A percentile compares a stretch with the other conserved stretches of the same genome.
Conservation (phyloP, 192 early-diverging fungal genomes). For the Umbelopsis ramanniana region DNA sequence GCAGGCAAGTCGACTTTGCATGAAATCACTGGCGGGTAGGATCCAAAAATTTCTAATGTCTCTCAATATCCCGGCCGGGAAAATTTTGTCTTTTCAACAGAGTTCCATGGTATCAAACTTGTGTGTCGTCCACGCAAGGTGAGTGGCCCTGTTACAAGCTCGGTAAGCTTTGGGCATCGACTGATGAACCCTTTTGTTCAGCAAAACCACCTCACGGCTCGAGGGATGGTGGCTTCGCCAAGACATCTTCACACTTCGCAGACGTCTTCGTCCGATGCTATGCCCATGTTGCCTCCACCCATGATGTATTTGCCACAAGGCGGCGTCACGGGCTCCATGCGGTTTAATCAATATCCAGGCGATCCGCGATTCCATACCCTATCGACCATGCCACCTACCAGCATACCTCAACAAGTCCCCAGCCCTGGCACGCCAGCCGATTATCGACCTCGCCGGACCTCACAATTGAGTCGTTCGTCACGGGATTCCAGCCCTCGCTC, state of each 20-base stretch:
- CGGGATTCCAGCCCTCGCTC: slow-evolving; percentile 9
- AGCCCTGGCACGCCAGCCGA: slow-evolving; percentile 15
- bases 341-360: slow-evolving; percentile 17
- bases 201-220: not conserved
- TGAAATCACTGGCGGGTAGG: not conserved
- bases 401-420: slow-evolving; percentile 26
- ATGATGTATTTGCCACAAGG: slow-evolving; percentile 22
- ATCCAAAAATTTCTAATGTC: not conserved
- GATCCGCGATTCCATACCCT: not conserved
- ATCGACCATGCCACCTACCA: slow-evolving; percentile 28
- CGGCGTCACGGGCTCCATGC: not conserved
- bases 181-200: not conserved
- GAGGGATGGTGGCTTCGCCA: slow-evolving; percentile 3
- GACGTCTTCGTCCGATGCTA: not conserved
- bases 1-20: slow-evolving; percentile 16
- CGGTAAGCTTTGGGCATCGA: not conserved
- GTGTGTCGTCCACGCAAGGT: slow-evolving; percentile 53
- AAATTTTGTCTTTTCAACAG: slow-evolving; percentile 20
- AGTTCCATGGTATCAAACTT: slow-evolving; percentile 48
- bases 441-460: slow-evolving; percentile 13
- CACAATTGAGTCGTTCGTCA: slow-evolving; percentile 7
- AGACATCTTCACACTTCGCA: not conserved
- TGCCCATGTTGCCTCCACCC: slow-evolving; percentile 7
- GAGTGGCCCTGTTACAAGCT: not conserved
- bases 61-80: not conserved